Percentiles rank a stretch among this genome's conserved stretches.
phyloP scores from a whole-genome alignment of 148 eudicot genomes.

The Nyssa sinensis region DNA sequence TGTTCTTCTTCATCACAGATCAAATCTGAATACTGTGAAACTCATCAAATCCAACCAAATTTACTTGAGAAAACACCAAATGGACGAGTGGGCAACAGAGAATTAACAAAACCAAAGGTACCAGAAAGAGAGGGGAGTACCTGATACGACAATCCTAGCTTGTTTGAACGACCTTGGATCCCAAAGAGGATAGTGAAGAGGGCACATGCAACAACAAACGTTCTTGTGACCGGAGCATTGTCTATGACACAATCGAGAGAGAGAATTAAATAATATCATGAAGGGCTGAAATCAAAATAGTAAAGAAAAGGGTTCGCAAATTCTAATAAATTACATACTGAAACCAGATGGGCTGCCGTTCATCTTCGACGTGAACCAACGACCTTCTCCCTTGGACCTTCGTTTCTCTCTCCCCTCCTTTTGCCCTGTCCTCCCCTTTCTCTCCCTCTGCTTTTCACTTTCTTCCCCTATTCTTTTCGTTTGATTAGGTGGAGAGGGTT shows the following conservation, averaged over 20 bases:
- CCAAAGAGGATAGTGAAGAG: conserved; percentile 80
- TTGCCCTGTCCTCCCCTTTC: neutral
- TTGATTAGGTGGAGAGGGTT: too few species aligned
- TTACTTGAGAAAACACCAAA: conserved; percentile 7
- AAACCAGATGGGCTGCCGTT: neutral
- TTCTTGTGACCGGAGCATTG: conserved; percentile 87
- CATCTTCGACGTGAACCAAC: neutral
- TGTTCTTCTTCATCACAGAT: too few species aligned
- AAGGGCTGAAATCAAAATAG: neutral
- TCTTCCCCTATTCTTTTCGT: neutral
- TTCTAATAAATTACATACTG: conserved; percentile 26
- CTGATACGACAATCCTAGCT: conserved; percentile 77
- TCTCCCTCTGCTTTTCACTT: neutral
- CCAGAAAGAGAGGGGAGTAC: conserved; percentile 24
- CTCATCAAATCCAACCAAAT: conserved; percentile 8
- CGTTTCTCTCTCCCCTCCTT: neutral
- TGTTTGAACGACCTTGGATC: conserved; percentile 66
- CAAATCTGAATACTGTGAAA: too few species aligned
- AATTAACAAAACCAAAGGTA: neutral
- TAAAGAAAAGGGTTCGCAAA: neutral
- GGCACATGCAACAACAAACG: conserved; percentile 57
- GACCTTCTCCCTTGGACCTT: too few species aligned
- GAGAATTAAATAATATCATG: neutral
- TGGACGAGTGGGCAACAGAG: neutral
- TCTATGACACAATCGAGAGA: conserved; percentile 31